phyloP scores from a whole-genome alignment of 1,284 basidiomycete genomes.

The Naganishia cerealis region DNA sequence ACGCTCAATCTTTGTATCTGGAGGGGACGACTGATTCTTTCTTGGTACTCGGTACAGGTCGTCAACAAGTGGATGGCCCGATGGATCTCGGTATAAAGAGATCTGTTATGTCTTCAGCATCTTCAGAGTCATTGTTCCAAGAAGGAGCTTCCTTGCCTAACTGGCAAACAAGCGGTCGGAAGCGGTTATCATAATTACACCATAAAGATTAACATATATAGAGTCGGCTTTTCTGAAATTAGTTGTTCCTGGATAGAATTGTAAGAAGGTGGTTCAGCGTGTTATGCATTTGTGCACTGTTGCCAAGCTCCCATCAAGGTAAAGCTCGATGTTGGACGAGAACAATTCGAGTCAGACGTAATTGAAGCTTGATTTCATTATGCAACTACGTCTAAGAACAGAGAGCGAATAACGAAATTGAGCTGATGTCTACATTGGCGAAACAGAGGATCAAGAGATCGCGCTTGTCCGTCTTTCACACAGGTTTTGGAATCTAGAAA shows the following conservation, averaged over 20 bases:
- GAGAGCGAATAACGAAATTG: background rate
- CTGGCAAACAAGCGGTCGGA: too few species aligned
- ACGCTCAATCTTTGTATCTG: background rate
- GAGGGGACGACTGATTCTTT: background rate
- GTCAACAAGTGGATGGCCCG: conserved; percentile 39
- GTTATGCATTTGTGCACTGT: too few species aligned
- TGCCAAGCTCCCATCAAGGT: background rate
- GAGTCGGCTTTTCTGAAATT: too few species aligned
- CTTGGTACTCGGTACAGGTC: conserved; percentile 26
- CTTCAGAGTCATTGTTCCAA: too few species aligned
- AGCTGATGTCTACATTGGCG: background rate
- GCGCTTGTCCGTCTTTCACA: background rate
- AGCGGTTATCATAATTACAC: too few species aligned
- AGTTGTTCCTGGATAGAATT: too few species aligned
- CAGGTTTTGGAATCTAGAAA: conserved; percentile 4
- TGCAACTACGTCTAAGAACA: background rate
- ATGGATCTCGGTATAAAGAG: conserved; percentile 37
- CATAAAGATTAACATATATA: too few species aligned
- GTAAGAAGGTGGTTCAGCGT: too few species aligned
- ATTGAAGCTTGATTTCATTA: background rate
- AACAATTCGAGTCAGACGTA: background rate
- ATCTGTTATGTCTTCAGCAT: too few species aligned
- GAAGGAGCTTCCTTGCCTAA: too few species aligned
- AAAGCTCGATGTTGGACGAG: too few species aligned
- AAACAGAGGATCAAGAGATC: background rate